Conservation (phyloP, 2,329 filamentous ascomycete species). For the Pseudogymnoascus sp. region DNA sequence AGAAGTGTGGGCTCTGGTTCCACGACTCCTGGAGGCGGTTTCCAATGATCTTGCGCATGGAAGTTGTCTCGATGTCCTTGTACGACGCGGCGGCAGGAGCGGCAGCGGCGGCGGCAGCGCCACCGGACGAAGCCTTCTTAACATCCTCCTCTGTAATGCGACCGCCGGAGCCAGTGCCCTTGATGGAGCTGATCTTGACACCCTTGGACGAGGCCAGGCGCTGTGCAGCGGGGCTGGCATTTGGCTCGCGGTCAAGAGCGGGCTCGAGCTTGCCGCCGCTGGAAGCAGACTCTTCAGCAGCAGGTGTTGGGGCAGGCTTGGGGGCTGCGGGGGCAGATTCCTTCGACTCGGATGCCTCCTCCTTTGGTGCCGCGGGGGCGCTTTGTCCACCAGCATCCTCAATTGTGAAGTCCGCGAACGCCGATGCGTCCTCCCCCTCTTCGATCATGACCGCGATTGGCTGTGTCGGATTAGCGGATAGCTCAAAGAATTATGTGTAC, state of each 20-base stretch:
- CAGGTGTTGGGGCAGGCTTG: constrained; percentile 47
- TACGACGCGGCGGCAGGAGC: constrained; percentile 56
- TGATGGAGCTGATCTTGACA: constrained; percentile 66
- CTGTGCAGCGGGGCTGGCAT: constrained; percentile 65
- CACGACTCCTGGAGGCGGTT: constrained; percentile 80
- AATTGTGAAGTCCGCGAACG: constrained; percentile 81
- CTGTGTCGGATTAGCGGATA: constrained; percentile 40
- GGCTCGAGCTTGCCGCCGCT: constrained; percentile 73
- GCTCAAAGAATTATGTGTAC: neutral
- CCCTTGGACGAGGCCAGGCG: constrained; percentile 79
- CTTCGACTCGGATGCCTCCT: constrained; percentile 55
- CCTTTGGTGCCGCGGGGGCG: constrained; percentile 55
- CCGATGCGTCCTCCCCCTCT: constrained; percentile 75
- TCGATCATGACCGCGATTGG: constrained; percentile 94
- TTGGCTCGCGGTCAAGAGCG: constrained; percentile 72
- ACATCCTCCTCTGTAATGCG: constrained; percentile 88
- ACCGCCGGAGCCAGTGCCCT: constrained; percentile 79
- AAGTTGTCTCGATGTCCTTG: constrained; percentile 74
- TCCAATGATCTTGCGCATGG: constrained; percentile 98
- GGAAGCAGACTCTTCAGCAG: constrained; percentile 62
- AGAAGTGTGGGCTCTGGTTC: constrained; percentile 96
- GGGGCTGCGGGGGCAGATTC: constrained; percentile 45
- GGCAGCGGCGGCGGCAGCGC: constrained; percentile 35
- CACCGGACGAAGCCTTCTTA: constrained; percentile 66
- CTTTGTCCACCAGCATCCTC: constrained; percentile 86